Evolutionary conservation across 306 rosid genomes (phyloP).

Genomic region (Medicago lupulina): DNA sequence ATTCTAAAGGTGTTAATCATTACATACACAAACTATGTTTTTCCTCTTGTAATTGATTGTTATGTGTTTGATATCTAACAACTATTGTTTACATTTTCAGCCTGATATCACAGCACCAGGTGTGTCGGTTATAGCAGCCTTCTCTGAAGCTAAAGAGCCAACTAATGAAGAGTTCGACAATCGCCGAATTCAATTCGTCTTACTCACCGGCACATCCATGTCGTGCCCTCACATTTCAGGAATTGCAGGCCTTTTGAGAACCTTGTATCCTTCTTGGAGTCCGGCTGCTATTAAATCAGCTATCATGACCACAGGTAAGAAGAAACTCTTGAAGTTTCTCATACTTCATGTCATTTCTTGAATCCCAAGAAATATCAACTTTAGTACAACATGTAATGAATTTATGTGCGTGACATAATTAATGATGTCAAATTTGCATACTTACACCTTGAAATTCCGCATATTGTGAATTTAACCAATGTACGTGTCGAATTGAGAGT

Average conservation of each 20-base stretch:
- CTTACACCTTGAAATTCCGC: not conserved
- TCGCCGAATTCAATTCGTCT: conserved; percentile 67
- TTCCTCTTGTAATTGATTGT: conserved; percentile 7
- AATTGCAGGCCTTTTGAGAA: not conserved
- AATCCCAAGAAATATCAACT: not conserved
- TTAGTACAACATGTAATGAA: not conserved
- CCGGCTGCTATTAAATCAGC: conserved; percentile 66
- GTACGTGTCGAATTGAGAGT: too few species aligned
- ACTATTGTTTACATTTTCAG: conserved; percentile 48
- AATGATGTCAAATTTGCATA: not conserved
- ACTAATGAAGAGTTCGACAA: not conserved
- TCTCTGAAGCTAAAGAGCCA: conserved; percentile 49
- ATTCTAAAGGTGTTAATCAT: conserved; percentile 71
- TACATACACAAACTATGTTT: not conserved
- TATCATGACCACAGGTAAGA: conserved; percentile 69
- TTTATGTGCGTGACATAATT: too few species aligned
- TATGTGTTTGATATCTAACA: conserved; percentile 7
- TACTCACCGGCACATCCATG: conserved; percentile 88
- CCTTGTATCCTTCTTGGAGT: conserved; percentile 80
- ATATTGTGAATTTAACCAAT: too few species aligned
- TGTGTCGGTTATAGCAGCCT: conserved; percentile 88
- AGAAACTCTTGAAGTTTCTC: conserved; percentile 17
- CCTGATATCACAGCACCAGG: conserved; percentile 98
- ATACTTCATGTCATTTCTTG: not conserved
- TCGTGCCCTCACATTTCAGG: conserved; percentile 56